These are phyloP conservation scores for Letharia lupina DNA, from an alignment of 495 filamentous ascomycete species.

Conservation along the genomic window DNA sequence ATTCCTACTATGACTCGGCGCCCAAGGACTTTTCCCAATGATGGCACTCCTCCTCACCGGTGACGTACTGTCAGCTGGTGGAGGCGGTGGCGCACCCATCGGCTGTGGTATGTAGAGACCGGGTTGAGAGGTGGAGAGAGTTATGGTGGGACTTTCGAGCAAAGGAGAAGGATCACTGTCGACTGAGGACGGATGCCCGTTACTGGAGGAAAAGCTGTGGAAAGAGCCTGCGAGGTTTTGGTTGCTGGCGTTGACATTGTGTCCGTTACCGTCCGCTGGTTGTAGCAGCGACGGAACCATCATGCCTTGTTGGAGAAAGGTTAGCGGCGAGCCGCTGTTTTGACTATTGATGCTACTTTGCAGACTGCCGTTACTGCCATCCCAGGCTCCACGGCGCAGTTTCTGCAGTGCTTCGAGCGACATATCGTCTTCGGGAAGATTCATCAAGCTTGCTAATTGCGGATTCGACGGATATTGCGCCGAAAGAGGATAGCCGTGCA, in stretches of 20 bases:
- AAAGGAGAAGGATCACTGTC: conserved; percentile 35
- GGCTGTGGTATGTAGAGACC: conserved; percentile 11
- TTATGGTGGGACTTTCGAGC: conserved; percentile 24
- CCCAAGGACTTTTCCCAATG: not conserved
- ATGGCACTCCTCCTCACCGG: conserved; percentile 8
- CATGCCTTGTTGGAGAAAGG: conserved; percentile 23
- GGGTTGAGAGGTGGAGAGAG: conserved; percentile 14
- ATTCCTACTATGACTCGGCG: conserved; percentile 27
- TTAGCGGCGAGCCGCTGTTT: conserved; percentile 29
- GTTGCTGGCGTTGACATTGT: conserved; percentile 18
- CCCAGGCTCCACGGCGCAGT: conserved; percentile 67
- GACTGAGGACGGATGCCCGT: conserved; percentile 31
- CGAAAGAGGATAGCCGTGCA: conserved; percentile 40
- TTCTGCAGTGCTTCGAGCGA: conserved; percentile 61
- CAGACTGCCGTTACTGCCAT: conserved; percentile 67
- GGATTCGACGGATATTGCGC: conserved; percentile 36
- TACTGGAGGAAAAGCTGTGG: conserved; percentile 22
- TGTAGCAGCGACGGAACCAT: conserved; percentile 30
- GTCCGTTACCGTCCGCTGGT: conserved; percentile 13
- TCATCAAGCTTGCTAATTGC: conserved; percentile 62
- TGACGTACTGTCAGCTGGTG: conserved; percentile 1
- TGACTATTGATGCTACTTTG: conserved; percentile 57
- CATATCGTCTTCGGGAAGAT: conserved; percentile 55
- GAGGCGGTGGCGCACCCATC: conserved; percentile 12
- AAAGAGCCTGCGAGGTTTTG: conserved; percentile 25